phyloP scores from a whole-genome alignment of 2,329 filamentous ascomycete genomes.

The Zymoseptoria ardabiliae region DNA sequence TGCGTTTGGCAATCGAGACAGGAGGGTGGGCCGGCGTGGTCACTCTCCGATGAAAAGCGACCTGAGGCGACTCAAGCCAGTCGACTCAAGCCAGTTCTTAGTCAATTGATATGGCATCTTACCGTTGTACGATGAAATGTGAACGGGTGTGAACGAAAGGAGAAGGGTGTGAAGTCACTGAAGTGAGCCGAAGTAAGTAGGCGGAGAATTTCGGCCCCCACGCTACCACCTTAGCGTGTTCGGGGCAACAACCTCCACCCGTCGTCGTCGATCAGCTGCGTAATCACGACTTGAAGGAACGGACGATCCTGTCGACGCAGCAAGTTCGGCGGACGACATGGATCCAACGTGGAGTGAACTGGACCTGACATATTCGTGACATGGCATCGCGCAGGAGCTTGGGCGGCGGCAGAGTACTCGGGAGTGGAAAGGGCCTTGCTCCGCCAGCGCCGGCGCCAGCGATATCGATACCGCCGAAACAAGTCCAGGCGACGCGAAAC shows the following conservation, averaged over 20 bases:
- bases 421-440: constrained; percentile 74
- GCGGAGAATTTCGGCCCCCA: neutral
- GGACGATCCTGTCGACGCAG: neutral
- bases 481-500: constrained; percentile 13
- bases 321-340: neutral
- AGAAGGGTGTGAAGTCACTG: neutral
- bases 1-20: too few species aligned
- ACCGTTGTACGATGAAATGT: neutral
- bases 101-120: neutral
- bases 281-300: neutral
- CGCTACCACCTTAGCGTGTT: neutral
- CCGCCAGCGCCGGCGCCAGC: constrained; percentile 48
- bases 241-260: neutral
- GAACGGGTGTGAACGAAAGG: neutral
- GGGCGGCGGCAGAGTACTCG: constrained; percentile 85
- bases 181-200: neutral
- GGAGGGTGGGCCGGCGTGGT: too few species aligned
- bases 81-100: neutral
- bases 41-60: too few species aligned
- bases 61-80: too few species aligned
- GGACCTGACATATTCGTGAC: constrained; percentile 7
- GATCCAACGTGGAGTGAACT: neutral
- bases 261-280: neutral
- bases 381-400: constrained; percentile 78
- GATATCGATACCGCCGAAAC: constrained; percentile 48